A percentile compares a stretch with the other conserved stretches of the same genome.
Evolutionary conservation across 306 rosid genomes (phyloP).

Genomic region (Benincasa hispida): DNA sequence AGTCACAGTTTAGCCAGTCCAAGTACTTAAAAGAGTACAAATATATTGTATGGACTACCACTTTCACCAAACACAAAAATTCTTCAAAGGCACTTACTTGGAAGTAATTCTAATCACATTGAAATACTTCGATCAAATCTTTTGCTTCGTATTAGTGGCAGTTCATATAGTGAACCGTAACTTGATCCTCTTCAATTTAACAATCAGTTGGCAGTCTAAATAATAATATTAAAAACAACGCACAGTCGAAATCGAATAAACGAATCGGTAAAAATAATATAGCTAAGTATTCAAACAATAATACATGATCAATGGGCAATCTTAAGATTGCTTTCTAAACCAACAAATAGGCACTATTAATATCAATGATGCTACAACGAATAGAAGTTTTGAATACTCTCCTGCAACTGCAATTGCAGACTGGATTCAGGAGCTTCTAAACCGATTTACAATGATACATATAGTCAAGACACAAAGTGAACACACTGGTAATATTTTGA

Average conservation of each 20-base stretch:
- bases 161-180: background rate
- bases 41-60: background rate
- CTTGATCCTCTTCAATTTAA: background rate
- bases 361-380: background rate
- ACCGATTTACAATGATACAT: background rate
- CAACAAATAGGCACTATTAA: background rate
- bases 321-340: background rate
- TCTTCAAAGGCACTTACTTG: background rate
- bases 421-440: background rate
- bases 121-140: background rate
- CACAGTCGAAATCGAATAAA: background rate
- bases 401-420: background rate
- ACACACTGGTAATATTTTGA: background rate
- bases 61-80: background rate
- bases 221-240: background rate
- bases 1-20: background rate
- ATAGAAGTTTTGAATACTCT: background rate
- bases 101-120: background rate
- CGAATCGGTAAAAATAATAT: background rate
- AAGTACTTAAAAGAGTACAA: background rate
- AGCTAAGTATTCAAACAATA: background rate
- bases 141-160: background rate
- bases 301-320: background rate
- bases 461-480: background rate
- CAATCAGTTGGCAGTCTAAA: background rate